phyloP scores from a whole-genome alignment of 2,329 filamentous ascomycete genomes.

The Colletotrichum abscissum region DNA sequence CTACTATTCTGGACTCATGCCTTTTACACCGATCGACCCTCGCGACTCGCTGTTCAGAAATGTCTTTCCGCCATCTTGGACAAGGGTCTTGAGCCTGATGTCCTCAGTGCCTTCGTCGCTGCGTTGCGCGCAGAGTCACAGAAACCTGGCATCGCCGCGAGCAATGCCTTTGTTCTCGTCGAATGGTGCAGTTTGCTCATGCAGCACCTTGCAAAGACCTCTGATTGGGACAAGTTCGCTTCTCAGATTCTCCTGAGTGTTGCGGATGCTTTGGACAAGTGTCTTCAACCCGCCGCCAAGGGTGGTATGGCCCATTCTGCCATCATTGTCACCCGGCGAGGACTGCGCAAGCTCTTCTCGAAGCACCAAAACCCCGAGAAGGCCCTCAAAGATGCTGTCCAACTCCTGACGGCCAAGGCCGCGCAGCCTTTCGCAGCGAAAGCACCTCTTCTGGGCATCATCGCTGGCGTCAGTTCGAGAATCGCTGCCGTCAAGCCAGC shows the following conservation, averaged over 20 bases:
- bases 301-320: slow-evolving; percentile 77
- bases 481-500: slow-evolving; percentile 71
- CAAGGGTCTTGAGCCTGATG: slow-evolving; percentile 64
- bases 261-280: slow-evolving; percentile 82
- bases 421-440: slow-evolving; percentile 74
- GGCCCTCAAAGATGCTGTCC: slow-evolving; percentile 71
- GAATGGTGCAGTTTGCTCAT: slow-evolving; percentile 90
- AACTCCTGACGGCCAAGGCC: slow-evolving; percentile 76
- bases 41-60: slow-evolving; percentile 83
- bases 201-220: slow-evolving; percentile 72
- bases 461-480: slow-evolving; percentile 87
- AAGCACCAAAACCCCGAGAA: slow-evolving; percentile 67
- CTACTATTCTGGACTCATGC: slow-evolving; percentile 89
- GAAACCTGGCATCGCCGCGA: slow-evolving; percentile 81
- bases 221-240: slow-evolving; percentile 73
- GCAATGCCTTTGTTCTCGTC: slow-evolving; percentile 86
- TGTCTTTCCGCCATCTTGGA: slow-evolving; percentile 79
- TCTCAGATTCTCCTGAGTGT: slow-evolving; percentile 74
- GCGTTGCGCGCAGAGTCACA: slow-evolving; percentile 77
- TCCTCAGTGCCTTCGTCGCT: slow-evolving; percentile 73
- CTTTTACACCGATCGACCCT: slow-evolving; percentile 86
- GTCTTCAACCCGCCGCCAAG: slow-evolving; percentile 74
- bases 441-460: slow-evolving; percentile 82
- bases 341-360: slow-evolving; percentile 79
- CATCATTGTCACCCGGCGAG: slow-evolving; percentile 81